phyloP scores from a whole-genome alignment of 2,329 filamentous ascomycete genomes.

The Dothistroma pini region DNA sequence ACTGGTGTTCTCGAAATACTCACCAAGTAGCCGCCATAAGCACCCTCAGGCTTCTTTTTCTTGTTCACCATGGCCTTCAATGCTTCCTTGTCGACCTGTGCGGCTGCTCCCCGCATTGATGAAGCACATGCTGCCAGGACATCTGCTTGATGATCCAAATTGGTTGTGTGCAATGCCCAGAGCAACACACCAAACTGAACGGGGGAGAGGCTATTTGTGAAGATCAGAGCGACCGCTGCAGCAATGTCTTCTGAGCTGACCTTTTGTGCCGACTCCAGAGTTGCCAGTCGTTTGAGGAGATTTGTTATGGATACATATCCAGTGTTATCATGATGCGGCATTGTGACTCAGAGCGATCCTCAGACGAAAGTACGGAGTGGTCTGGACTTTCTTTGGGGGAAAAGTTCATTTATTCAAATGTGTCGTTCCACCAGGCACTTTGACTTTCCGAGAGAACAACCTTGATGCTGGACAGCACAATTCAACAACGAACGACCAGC shows the following conservation, averaged over 20 bases:
- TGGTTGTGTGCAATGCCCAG: constrained; percentile 88
- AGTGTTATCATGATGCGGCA: constrained; percentile 15
- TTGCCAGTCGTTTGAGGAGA: constrained; percentile 65
- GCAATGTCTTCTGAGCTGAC: constrained; percentile 80
- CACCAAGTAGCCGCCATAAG: constrained; percentile 80
- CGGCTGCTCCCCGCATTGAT: constrained; percentile 78
- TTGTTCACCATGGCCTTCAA: constrained; percentile 60
- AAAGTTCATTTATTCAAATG: background rate
- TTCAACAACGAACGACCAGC: background rate
- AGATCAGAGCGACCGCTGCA: constrained; percentile 84
- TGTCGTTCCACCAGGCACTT: background rate
- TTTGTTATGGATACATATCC: constrained; percentile 58
- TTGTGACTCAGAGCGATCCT: constrained; percentile 5
- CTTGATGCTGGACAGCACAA: background rate
- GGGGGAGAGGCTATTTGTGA: constrained; percentile 83
- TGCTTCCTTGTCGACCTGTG: constrained; percentile 61
- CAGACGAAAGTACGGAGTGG: background rate
- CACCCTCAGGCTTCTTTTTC: constrained; percentile 63
- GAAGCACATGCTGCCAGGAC: constrained; percentile 81
- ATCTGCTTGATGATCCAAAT: constrained; percentile 76
- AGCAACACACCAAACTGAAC: constrained; percentile 83
- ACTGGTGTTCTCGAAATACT: constrained; percentile 34
- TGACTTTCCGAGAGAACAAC: background rate
- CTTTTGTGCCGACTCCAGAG: constrained; percentile 36
- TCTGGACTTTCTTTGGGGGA: background rate